Percentiles rank a stretch among this genome's conserved stretches.
These are phyloP conservation scores for Cladosporium velox DNA, from an alignment of 2,329 filamentous ascomycete species.

Conservation along the genomic window DNA sequence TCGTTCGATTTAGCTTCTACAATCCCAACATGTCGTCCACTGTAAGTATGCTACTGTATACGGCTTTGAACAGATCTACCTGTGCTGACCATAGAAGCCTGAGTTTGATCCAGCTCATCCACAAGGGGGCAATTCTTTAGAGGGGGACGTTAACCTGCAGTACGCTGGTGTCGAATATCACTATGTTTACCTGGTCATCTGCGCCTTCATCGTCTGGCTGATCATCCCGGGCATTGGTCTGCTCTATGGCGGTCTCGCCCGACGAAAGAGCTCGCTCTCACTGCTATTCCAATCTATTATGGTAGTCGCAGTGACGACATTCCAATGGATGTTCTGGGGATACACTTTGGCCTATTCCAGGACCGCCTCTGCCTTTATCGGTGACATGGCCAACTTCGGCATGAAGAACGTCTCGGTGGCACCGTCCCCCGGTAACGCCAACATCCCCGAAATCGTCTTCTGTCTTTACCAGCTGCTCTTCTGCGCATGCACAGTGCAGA, in stretches of 20 bases:
- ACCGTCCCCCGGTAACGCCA: conserved; percentile 58
- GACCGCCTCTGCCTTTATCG: conserved; percentile 63
- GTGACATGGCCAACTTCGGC: conserved; percentile 62
- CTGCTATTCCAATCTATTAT: conserved; percentile 66
- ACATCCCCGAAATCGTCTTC: conserved; percentile 66
- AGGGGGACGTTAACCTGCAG: conserved; percentile 53
- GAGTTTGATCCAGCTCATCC: conserved; percentile 47
- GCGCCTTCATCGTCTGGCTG: conserved; percentile 63
- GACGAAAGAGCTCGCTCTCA: conserved; percentile 62
- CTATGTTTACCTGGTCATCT: conserved; percentile 62
- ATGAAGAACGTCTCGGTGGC: conserved; percentile 62
- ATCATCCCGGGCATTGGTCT: conserved; percentile 69
- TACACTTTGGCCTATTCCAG: conserved; percentile 65
- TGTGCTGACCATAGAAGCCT: conserved; percentile 28
- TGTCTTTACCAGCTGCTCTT: conserved; percentile 68
- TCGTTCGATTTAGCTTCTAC: background rate
- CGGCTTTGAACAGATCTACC: background rate
- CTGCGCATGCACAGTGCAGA: conserved; percentile 62
- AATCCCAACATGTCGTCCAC: conserved; percentile 2
- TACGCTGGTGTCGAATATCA: conserved; percentile 62
- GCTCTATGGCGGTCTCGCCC: conserved; percentile 64
- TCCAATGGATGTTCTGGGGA: conserved; percentile 61
- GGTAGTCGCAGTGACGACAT: conserved; percentile 58
- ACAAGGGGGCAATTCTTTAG: conserved; percentile 54
- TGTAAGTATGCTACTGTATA: background rate